A percentile compares a stretch with the other conserved stretches of the same genome.
Conservation (phyloP, 2,329 filamentous ascomycete species). For the Fusarium torreyae region DNA sequence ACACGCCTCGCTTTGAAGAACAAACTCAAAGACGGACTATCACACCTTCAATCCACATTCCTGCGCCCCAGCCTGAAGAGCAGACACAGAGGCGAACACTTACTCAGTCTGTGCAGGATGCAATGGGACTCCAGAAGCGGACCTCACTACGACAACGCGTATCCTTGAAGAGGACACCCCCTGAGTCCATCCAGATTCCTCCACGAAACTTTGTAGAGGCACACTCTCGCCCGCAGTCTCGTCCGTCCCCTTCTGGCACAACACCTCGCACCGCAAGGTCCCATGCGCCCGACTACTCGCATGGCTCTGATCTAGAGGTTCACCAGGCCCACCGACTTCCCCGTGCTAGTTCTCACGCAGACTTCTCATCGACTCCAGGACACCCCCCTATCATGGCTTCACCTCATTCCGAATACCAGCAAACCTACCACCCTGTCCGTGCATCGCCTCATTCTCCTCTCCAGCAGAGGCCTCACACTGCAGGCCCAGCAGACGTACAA, state of each 20-base stretch:
- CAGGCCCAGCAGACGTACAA: conserved; percentile 55
- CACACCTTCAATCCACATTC: conserved; percentile 26
- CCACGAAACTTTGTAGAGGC: conserved; percentile 51
- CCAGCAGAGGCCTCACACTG: conserved; percentile 71
- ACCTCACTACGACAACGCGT: conserved; percentile 69
- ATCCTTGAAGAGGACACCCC: conserved; percentile 67
- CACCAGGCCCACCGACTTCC: conserved; percentile 53
- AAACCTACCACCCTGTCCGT: conserved; percentile 73
- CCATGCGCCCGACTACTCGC: conserved; percentile 62
- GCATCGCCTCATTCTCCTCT: conserved; percentile 75
- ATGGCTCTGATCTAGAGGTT: conserved; percentile 63
- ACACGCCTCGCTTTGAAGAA: conserved; percentile 24
- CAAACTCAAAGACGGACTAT: conserved; percentile 37
- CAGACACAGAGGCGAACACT: conserved; percentile 39
- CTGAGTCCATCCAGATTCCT: conserved; percentile 69
- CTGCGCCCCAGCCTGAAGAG: conserved; percentile 37
- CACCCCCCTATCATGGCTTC: conserved; percentile 51
- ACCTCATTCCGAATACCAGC: conserved; percentile 58
- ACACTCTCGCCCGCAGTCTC: conserved; percentile 44
- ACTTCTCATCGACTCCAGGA: conserved; percentile 46
- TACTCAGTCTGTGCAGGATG: conserved; percentile 32
- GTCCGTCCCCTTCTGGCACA: conserved; percentile 53
- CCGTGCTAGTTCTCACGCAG: conserved; percentile 55
- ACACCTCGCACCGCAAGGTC: conserved; percentile 53
- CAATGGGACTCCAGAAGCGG: conserved; percentile 54